These are phyloP conservation scores for Eucalyptus victrix DNA, from an alignment of 345 rosid genomes.

Conservation along the genomic window DNA sequence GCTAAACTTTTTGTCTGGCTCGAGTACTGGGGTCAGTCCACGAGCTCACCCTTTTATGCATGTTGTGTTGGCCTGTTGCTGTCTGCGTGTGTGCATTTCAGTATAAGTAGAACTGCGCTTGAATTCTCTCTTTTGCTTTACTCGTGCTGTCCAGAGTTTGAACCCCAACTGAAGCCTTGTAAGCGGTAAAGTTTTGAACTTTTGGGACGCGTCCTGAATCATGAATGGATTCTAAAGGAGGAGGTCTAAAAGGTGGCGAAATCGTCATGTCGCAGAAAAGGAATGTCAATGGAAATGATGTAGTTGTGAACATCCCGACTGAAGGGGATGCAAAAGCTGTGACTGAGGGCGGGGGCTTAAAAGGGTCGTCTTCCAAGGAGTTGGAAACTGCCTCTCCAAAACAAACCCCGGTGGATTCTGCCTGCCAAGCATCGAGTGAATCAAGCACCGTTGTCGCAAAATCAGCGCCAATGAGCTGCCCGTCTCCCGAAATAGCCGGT, in stretches of 20 bases:
- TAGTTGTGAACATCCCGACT: slow-evolving; percentile 34
- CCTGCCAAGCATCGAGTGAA: neutral
- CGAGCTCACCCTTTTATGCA: neutral
- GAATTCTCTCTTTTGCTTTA: neutral
- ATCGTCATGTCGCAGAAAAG: slow-evolving; percentile 27
- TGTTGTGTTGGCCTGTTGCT: no score
- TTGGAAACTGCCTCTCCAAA: neutral
- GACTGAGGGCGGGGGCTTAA: neutral
- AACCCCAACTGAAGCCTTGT: neutral
- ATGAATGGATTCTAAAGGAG: neutral
- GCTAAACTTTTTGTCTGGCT: neutral
- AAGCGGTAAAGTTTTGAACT: neutral
- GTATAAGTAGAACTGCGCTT: neutral
- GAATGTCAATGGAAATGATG: slow-evolving; percentile 21
- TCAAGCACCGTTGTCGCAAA: slow-evolving; percentile 8
- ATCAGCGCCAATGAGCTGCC: slow-evolving; percentile 6
- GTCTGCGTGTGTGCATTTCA: neutral
- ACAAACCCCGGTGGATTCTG: neutral
- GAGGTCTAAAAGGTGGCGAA: neutral
- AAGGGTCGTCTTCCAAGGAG: slow-evolving; percentile 4
- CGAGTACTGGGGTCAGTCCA: neutral
- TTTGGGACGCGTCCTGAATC: neutral
- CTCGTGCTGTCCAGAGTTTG: neutral
- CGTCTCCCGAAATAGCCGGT: slow-evolving; percentile 46
- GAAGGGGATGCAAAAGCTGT: slow-evolving; percentile 5